Conservation (phyloP, 2,329 filamentous ascomycete species). For the Davidsoniella virescens region DNA sequence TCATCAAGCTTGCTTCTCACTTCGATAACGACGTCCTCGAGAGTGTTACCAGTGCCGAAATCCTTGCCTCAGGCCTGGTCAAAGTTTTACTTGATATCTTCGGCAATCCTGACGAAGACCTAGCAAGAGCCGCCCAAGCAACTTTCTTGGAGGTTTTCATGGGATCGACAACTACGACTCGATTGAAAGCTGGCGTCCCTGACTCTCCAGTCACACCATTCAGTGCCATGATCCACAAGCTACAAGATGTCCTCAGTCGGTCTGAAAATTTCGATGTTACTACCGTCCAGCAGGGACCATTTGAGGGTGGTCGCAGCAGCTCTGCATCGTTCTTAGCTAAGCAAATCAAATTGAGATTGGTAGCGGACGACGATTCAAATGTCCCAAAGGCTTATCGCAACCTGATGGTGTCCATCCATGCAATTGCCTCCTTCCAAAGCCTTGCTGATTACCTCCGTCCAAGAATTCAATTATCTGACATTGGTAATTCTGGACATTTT, state of each 20-base stretch:
- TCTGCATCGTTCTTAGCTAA: conserved; percentile 93
- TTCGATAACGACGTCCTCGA: conserved; percentile 82
- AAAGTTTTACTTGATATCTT: conserved; percentile 70
- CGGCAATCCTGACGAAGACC: conserved; percentile 47
- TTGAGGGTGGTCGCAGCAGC: conserved; percentile 78
- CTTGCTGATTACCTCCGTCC: conserved; percentile 91
- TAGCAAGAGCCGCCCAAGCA: conserved; percentile 53
- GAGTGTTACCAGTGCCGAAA: conserved; percentile 87
- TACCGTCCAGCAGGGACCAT: conserved; percentile 83
- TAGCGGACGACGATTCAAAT: conserved; percentile 78
- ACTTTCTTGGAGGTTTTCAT: conserved; percentile 89
- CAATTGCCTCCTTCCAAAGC: conserved; percentile 94
- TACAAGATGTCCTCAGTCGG: conserved; percentile 88
- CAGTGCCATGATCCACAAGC: conserved; percentile 77
- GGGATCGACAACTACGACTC: conserved; percentile 52
- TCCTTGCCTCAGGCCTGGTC: conserved; percentile 81
- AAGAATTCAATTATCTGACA: conserved; percentile 37
- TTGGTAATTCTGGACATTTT: conserved; percentile 39
- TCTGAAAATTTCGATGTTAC: conserved; percentile 97
- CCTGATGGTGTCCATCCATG: conserved; percentile 97
- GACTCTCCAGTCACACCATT: conserved; percentile 69
- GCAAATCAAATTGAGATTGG: conserved; percentile 75
- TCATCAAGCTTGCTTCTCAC: conserved; percentile 59
- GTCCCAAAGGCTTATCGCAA: conserved; percentile 78
- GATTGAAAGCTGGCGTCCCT: conserved; percentile 44